Conservation (phyloP, 116 monocot genomes). For the Papilionanthe hybrid region DNA sequence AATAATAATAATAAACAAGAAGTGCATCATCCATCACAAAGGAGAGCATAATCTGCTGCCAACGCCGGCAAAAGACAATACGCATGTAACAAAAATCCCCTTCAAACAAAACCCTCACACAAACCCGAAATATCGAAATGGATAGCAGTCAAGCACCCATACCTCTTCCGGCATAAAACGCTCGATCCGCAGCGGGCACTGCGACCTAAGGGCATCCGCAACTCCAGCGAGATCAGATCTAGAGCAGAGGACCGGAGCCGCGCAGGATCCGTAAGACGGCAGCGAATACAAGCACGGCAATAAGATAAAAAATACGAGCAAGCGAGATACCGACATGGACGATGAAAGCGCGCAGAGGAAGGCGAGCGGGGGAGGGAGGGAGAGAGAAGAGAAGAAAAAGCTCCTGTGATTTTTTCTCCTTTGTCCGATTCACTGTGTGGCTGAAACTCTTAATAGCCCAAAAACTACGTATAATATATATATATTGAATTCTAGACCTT, state of each 20-base stretch:
- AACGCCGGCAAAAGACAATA: neutral
- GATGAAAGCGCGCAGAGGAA: neutral
- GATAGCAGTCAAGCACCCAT: neutral
- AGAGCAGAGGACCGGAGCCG: slow-evolving; percentile 15
- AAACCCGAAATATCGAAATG: neutral
- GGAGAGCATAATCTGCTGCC: neutral
- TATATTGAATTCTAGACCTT: too few species aligned
- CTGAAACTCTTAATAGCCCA: neutral
- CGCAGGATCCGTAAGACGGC: neutral
- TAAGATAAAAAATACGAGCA: neutral
- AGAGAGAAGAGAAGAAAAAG: neutral
- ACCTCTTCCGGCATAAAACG: slow-evolving; percentile 25
- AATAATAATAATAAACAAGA: neutral
- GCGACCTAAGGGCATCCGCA: slow-evolving; percentile 16
- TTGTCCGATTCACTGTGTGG: neutral
- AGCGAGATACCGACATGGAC: slow-evolving; percentile 13
- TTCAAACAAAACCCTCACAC: neutral
- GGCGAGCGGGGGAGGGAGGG: neutral
- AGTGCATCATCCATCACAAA: neutral
- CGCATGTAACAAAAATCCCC: neutral
- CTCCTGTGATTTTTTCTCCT: neutral
- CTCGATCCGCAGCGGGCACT: slow-evolving; percentile 29
- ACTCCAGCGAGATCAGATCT: slow-evolving; percentile 8
- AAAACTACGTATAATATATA: too few species aligned
- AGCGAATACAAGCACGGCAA: neutral